Evolutionary conservation across 371 early-diverging fungal genomes (phyloP), one percentile per base, ranked within the genome.

Genomic region (Syncephalastrum monosporum): DNA sequence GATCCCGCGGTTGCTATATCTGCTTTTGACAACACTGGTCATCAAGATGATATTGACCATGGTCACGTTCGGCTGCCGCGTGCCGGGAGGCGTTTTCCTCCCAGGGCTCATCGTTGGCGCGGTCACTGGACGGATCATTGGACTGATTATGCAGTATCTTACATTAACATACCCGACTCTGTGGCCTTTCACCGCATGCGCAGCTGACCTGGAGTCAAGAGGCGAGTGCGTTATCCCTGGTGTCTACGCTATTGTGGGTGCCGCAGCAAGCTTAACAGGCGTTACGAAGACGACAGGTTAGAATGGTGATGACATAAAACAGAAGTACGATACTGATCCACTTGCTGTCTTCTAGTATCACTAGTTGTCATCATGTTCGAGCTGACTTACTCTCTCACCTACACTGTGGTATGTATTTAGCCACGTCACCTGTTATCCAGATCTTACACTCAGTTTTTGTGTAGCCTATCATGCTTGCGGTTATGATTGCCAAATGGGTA

Each of bases 311-410:
- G 50, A 14, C 5, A 8, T 15, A 54, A 33, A 15, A 53, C 38
- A 13, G 52, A 24, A 43, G 24, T 29, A 53, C 38, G 13, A 47
- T 15, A 50, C 1, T 16, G 15, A n/a, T 19, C n/a, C 42, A 25
- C 21, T 17, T 42, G 23, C 33, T 42, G 17, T 60, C 47, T 43
- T 50, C 5, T 62, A 74, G 93, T 96, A 4, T 94, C 95, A 0
- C 72, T 96, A 7, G 91, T 90, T 27, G 93, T 97, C 3, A 95
- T 97, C 59, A 96, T 98, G 94, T 92, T 96, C 74, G 98, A 97
- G 71, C 74, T 97, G 38, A 96, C 98, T 0, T 94, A 94, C 33
- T 88, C 92, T 1, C 69, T 95, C 16, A 88, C 88, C 12, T 94
- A 93, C 57, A 77, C 80, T 21, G 57, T 79, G 47, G 75, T 75